Base-by-base conservation (phyloP, 139 green algal species). In the Picochlorum costavermella region DNA sequence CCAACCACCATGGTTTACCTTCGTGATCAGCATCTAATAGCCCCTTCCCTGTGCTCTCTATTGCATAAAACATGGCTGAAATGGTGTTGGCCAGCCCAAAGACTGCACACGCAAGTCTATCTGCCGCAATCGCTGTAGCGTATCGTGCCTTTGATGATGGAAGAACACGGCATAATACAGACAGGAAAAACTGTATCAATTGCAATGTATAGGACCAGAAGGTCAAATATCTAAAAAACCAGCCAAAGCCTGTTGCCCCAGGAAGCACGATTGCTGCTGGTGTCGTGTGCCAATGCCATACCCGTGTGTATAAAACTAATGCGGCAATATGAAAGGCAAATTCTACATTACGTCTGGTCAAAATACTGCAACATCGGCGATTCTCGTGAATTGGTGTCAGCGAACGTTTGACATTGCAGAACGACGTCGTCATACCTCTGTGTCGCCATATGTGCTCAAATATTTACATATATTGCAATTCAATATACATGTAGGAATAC, bases 211-310 rank as follows among this genome's bases (percentile, higher is more conserved):
- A 91, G 20, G 69, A 81, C 50, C 73, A 88, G 69, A 91, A 91
- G 0, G 84, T 91, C 6, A 91, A 75, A 71, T 90, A 91, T 36
- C 76, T 72, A 68, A 87, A 89, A 68, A 91, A 91, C 79, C 81
- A 90, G 48, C 84, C 84, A 74, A 86, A 91, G 6, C 83, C 79
- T 1, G 59, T 57, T 17, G 77, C 63, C n/a, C 84, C 84, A 12
- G 80, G 83, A 20, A 91, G 75, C 4, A 50, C 14, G 1, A 67
- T 13, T 14, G 84, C 84, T 5, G 70, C 69, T 28, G 70, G 64
- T 8, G 69, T 82, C 12, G 75, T 57, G 65, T 91, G 84, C 84
- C 84, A 91, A 26, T 71, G 16, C 76, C 75, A 90, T 1, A 88
- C 83, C 3, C 56, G 58, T 9, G 64, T 31, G 20, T 84, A 78